Evolutionary conservation across 305 asterid genomes (phyloP).

Genomic region (Coffea humblotiana): DNA sequence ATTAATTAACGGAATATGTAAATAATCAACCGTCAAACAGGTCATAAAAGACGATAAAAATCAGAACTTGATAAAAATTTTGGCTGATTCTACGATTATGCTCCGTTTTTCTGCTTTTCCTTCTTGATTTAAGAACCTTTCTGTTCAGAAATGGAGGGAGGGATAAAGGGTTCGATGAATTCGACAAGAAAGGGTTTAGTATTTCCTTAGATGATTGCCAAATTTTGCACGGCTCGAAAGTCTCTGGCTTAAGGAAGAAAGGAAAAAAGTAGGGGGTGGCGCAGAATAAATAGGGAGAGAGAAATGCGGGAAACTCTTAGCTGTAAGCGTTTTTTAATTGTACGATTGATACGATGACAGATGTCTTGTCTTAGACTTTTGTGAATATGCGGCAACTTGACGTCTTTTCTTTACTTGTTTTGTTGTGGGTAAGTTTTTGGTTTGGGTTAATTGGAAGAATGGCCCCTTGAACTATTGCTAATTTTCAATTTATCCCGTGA

Average conservation of each 20-base stretch:
- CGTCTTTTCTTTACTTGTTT: neutral
- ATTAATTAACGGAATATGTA: neutral
- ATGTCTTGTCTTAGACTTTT: neutral
- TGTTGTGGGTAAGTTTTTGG: too few species aligned
- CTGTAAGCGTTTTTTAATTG: neutral
- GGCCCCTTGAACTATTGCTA: too few species aligned
- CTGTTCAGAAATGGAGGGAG: neutral
- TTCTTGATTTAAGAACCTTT: neutral
- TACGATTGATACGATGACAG: neutral
- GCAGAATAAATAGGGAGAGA: neutral
- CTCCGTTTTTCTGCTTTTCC: neutral
- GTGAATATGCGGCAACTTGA: neutral
- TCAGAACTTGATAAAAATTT: neutral
- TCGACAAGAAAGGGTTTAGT: neutral
- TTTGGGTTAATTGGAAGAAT: too few species aligned
- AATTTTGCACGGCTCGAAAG: neutral
- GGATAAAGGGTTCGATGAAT: neutral
- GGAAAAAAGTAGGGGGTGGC: neutral
- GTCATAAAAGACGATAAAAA: slow-evolving; percentile 10
- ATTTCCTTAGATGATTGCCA: too few species aligned
- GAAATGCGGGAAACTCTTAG: neutral
- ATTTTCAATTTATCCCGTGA: too few species aligned
- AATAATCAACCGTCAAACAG: slow-evolving; percentile 15
- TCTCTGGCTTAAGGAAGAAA: neutral
- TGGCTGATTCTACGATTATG: neutral